phyloP scores from a whole-genome alignment of 2,329 filamentous ascomycete species.

The Aspergillus flavus region DNA sequence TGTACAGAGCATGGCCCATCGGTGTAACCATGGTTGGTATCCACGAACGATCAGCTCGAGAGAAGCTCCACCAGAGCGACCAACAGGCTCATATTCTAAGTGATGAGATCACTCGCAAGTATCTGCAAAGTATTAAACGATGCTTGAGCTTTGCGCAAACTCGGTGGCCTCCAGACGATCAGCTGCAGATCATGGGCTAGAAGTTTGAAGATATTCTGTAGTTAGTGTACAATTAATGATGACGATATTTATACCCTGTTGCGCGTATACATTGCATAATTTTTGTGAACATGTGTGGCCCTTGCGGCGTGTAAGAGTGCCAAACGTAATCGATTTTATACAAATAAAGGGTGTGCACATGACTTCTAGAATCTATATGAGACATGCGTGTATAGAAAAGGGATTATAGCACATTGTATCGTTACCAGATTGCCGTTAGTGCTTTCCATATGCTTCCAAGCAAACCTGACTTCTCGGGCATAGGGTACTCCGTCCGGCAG shows the following conservation, averaged over 20 bases:
- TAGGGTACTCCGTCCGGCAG: background rate
- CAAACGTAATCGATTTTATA: background rate
- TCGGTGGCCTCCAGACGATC: slow-evolving; percentile 90
- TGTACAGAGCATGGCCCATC: slow-evolving; percentile 81
- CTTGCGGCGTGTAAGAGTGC: background rate
- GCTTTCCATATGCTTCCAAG: slow-evolving; percentile 5
- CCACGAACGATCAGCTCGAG: slow-evolving; percentile 91
- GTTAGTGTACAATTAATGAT: slow-evolving; percentile 8
- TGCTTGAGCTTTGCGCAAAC: slow-evolving; percentile 96
- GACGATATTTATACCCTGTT: slow-evolving; percentile 11
- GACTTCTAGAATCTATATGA: background rate
- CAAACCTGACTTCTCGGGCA: background rate
- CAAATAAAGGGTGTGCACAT: background rate
- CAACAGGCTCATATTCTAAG: slow-evolving; percentile 93
- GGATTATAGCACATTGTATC: background rate
- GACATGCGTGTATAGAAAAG: background rate
- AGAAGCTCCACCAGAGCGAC: slow-evolving; percentile 83
- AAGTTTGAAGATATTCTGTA: background rate
- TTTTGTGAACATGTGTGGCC: background rate
- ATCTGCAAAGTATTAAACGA: slow-evolving; percentile 94
- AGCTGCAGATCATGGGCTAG: slow-evolving; percentile 91
- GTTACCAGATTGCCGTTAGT: background rate
- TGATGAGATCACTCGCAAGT: slow-evolving; percentile 93
- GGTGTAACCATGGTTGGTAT: slow-evolving; percentile 99
- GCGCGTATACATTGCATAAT: background rate